Evolutionary conservation across 768 basidiomycete species (phyloP), one percentile per base, ranked within the genome.

Genomic region (Amanita rimosa): DNA sequence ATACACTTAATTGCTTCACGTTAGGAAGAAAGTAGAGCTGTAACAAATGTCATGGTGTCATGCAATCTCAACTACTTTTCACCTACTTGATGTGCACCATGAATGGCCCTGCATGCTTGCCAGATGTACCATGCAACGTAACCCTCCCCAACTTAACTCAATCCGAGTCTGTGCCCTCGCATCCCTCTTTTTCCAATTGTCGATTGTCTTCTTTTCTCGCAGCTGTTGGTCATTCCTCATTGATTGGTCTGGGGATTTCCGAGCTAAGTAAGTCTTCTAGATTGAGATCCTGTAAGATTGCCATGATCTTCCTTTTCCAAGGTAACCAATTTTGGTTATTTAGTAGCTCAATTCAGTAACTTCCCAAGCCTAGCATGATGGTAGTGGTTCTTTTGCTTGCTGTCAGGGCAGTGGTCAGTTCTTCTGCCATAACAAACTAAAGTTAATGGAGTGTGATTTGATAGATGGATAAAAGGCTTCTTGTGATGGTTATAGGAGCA

Each of bases 281-380:
- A 53, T 55, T 55, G 37, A 60, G 55, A 53, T 62, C 62, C 9
- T 46, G 43, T 9, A 64, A 51, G 27, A 62, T 52, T 14, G 61
- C 62, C 24, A 58, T 40, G 55, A 63, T n/a, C n/a, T n/a, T n/a
- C n/a, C n/a, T n/a, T n/a, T n/a, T 61, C 60, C 57, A 59, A n/a
- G 57, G 56, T 52, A 59, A 52, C 60, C 60, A 63, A 43, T 63
- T 63, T 19, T 48, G 41, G 48, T 53, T 57, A 52, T 60, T 60
- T 52, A 63, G 53, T 31, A 55, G 41, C 39, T 60, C 58, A 38
- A 61, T 55, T 8, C 56, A 53, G 43, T 58, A 60, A 13, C n/a
- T n/a, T n/a, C n/a, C n/a, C n/a, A n/a, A n/a, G n/a, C n/a, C 39
- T 11, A 48, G 22, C 26, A 54, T 54, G 24, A 38, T 10, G 3